A percentile compares a stretch with the other conserved stretches of the same genome.
These are phyloP conservation scores for Metschnikowia koreensis DNA, from an alignment of 805 yeast species.

Conservation along the genomic window DNA sequence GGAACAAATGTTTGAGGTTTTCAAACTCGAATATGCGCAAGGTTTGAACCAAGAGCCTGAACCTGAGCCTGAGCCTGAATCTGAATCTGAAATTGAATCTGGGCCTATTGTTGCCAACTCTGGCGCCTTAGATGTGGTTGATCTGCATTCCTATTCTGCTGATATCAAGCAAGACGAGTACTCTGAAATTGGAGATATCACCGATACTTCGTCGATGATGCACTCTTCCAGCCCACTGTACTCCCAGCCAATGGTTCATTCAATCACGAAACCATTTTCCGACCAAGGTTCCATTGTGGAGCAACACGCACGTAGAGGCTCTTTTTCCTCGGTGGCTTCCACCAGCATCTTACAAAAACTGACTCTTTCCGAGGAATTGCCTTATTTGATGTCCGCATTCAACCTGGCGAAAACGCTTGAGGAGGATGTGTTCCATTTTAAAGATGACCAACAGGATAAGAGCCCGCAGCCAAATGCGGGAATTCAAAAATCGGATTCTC, in stretches of 20 bases:
- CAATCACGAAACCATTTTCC: constrained; percentile 28
- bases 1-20: constrained; percentile 69
- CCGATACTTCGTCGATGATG: constrained; percentile 24
- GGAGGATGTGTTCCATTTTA: constrained; percentile 34
- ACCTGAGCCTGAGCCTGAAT: neutral
- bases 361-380: constrained; percentile 61
- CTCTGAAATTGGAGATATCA: constrained; percentile 27
- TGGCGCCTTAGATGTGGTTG: neutral
- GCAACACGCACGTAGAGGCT: constrained; percentile 25
- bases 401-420: constrained; percentile 59
- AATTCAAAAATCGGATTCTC: neutral
- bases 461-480: neutral
- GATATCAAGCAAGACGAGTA: constrained; percentile 12
- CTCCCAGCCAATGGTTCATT: constrained; percentile 38
- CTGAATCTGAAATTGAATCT: too few relatives aligned
- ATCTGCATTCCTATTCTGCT: neutral
- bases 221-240: constrained; percentile 22
- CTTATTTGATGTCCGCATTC: constrained; percentile 64
- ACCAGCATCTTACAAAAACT: constrained; percentile 47
- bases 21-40: constrained; percentile 34
- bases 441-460: constrained; percentile 15
- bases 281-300: constrained; percentile 5
- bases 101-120: neutral
- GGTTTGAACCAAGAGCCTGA: constrained; percentile 13
- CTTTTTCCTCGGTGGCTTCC: constrained; percentile 28